Evolutionary conservation across 768 basidiomycete genomes (phyloP).

Genomic region (Candolleomyces efflorescens): DNA sequence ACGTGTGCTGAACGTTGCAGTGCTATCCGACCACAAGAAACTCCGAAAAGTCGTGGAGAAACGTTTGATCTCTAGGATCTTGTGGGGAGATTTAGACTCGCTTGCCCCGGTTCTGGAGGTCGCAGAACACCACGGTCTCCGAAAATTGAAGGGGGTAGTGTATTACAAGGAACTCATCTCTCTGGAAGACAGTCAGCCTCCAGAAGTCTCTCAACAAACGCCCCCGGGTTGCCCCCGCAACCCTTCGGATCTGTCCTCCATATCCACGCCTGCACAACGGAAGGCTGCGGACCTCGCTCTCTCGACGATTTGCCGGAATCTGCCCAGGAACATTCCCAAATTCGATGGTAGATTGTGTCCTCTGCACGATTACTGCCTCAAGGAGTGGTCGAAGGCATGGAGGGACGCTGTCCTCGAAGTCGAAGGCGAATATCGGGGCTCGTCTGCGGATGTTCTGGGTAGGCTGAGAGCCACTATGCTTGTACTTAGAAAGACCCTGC

Average conservation of each 20-base stretch:
- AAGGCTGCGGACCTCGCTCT: slow-evolving; percentile 49
- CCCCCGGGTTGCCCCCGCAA: neutral
- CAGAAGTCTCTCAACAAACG: neutral
- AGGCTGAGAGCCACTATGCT: slow-evolving; percentile 44
- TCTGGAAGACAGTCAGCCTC: slow-evolving; percentile 16
- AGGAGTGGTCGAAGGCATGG: slow-evolving; percentile 51
- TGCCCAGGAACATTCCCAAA: slow-evolving; percentile 43
- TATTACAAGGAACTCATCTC: slow-evolving; percentile 48
- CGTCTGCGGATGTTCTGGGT: slow-evolving; percentile 54
- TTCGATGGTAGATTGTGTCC: slow-evolving; percentile 41
- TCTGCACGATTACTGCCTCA: slow-evolving; percentile 45
- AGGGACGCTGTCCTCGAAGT: slow-evolving; percentile 40
- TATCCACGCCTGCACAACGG: neutral
- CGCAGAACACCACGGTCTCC: slow-evolving; percentile 36
- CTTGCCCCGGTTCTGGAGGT: slow-evolving; percentile 41
- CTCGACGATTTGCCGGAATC: slow-evolving; percentile 47
- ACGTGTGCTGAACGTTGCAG: slow-evolving; percentile 48
- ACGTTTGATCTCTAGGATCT: slow-evolving; percentile 46
- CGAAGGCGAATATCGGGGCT: neutral
- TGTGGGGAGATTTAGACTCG: slow-evolving; percentile 47
- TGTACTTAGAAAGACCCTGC: slow-evolving; percentile 30
- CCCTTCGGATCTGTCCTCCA: neutral
- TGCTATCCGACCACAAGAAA: slow-evolving; percentile 40
- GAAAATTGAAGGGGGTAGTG: slow-evolving; percentile 43
- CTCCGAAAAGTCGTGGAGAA: slow-evolving; percentile 46